Base-by-base conservation (phyloP, 257 asterid species). In the Dorcoceras hygrometricum region DNA sequence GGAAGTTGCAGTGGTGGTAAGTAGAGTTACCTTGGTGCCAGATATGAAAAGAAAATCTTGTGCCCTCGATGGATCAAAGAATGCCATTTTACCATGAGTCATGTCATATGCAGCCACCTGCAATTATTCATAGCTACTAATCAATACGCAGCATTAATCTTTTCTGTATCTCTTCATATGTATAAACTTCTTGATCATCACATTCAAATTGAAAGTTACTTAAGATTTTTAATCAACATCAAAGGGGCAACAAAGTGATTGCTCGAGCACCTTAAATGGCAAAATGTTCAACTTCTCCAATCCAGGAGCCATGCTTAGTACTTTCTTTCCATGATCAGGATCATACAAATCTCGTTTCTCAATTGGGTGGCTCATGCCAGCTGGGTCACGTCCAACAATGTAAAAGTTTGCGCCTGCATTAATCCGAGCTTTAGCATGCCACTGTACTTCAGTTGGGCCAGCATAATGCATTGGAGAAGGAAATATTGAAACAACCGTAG, bases 401-500 rank as follows among this genome's bases (percentile, higher is more conserved):
- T 92, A 92, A 71, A 92, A 92, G 74, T 92, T 89, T 8, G 98
- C 96, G 18, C 97, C 98, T 4, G 98, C 98, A 43, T 92, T 92
- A 18, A 92, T 86, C 68, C 97, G 81, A n/a, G 98, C 98, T 84
- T 92, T 89, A 3, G 98, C 98, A 66, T 92, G 98, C 98, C 98
- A 89, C 58, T 92, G 98, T 10, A 92, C 98, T 81, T 92, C 97
- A 12, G 98, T 92, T 1, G 98, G 98, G 2, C 98, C 97, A 16
- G 98, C 98, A 50, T 92, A 92, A 82, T 86, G 97, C 98, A 92
- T 92, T 3, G 98, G 96, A 0, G 98, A 92, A 16, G 98, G 98
- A 76, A 92, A 89, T 81, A 92, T 89, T 24, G 98, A 87, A 20
- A 92, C 97, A 8, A 92, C 93, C 1, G 98, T 86, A 7, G 97